Conservation (phyloP, 306 rosid genomes). For the Citrullus mucosospermus region DNA sequence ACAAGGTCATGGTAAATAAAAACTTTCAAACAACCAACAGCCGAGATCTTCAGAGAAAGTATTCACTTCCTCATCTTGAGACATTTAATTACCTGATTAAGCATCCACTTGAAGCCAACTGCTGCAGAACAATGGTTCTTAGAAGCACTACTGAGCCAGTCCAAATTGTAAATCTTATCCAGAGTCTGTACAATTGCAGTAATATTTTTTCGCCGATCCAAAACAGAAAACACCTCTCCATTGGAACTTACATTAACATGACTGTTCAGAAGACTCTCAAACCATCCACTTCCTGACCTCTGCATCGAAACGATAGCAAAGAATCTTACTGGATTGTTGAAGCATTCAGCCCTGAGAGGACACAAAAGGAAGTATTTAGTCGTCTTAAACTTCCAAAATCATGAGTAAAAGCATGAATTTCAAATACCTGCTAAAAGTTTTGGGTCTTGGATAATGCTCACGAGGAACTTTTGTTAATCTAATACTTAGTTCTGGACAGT, state of each 20-base stretch:
- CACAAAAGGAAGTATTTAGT: slow-evolving; percentile 10
- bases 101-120: slow-evolving; percentile 98
- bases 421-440: slow-evolving; percentile 68
- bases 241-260: slow-evolving; percentile 76
- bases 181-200: slow-evolving; percentile 60
- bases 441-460: slow-evolving; percentile 68
- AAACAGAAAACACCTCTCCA: slow-evolving; percentile 77
- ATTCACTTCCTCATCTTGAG: not conserved
- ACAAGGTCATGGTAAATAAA: not conserved
- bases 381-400: not conserved
- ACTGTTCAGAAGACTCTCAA: slow-evolving; percentile 82
- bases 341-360: slow-evolving; percentile 64
- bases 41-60: not conserved
- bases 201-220: slow-evolving; percentile 51
- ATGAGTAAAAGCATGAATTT: slow-evolving; percentile 3
- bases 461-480: slow-evolving; percentile 23
- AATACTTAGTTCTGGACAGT: slow-evolving; percentile 19
- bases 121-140: slow-evolving; percentile 92
- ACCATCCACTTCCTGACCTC: slow-evolving; percentile 97
- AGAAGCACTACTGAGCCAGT: slow-evolving; percentile 92
- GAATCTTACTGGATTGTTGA: slow-evolving; percentile 60
- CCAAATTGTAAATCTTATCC: slow-evolving; percentile 77
- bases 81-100: slow-evolving; percentile 62
- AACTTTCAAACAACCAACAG: not conserved
- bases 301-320: slow-evolving; percentile 82